phyloP scores from a whole-genome alignment of 2,329 filamentous ascomycete genomes.

The Cladophialophora yegresii region DNA sequence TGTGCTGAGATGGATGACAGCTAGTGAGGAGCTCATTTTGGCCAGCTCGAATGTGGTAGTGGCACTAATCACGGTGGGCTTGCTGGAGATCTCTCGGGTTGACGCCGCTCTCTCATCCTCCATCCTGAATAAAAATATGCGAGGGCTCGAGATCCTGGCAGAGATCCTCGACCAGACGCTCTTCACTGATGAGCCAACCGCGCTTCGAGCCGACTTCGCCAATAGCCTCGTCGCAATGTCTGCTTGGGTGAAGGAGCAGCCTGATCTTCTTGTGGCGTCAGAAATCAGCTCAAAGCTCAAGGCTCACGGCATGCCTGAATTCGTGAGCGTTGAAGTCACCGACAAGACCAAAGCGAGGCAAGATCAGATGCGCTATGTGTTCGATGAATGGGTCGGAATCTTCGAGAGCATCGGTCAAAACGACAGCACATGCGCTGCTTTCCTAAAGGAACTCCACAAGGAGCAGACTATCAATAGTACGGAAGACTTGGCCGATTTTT shows the following conservation, averaged over 20 bases:
- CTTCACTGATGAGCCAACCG: slow-evolving; percentile 73
- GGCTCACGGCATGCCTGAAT: slow-evolving; percentile 58
- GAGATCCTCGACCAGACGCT: slow-evolving; percentile 76
- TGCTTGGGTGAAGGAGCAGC: slow-evolving; percentile 75
- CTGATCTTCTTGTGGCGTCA: slow-evolving; percentile 64
- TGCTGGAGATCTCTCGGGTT: slow-evolving; percentile 65
- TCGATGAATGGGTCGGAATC: slow-evolving; percentile 90
- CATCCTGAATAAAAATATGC: slow-evolving; percentile 68
- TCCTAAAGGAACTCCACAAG: slow-evolving; percentile 80
- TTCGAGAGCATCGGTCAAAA: slow-evolving; percentile 74
- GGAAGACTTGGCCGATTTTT: slow-evolving; percentile 77
- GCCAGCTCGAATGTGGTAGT: slow-evolving; percentile 64
- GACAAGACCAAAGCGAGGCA: slow-evolving; percentile 63
- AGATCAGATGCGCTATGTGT: slow-evolving; percentile 90
- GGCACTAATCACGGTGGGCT: slow-evolving; percentile 59
- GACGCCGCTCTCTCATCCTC: slow-evolving; percentile 73
- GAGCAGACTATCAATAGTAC: slow-evolving; percentile 70
- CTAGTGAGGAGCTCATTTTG: slow-evolving; percentile 60
- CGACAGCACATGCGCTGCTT: slow-evolving; percentile 70
- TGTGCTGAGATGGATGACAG: slow-evolving; percentile 54
- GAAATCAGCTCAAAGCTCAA: slow-evolving; percentile 68
- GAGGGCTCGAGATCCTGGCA: slow-evolving; percentile 76
- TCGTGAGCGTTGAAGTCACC: slow-evolving; percentile 56
- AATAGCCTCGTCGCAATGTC: slow-evolving; percentile 78
- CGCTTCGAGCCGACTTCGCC: slow-evolving; percentile 82